Conservation (phyloP, 805 yeast species). For the Zygosaccharomyces bailii region DNA sequence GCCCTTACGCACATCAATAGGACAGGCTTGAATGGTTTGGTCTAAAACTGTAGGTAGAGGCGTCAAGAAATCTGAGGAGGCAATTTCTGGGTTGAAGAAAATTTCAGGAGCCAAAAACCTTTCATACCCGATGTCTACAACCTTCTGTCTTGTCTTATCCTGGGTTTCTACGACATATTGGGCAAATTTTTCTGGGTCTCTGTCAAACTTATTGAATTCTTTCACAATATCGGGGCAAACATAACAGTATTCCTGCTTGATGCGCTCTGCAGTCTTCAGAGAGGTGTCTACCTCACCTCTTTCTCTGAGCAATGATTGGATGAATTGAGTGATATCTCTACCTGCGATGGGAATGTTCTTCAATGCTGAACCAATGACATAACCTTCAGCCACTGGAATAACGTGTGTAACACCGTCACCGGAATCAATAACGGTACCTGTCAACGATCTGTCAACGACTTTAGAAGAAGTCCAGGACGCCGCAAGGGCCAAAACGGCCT, state of each 20-base stretch:
- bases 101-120: slow-evolving; percentile 98
- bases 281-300: slow-evolving; percentile 95
- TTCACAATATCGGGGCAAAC: slow-evolving; percentile 97
- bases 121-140: slow-evolving; percentile 95
- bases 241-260: slow-evolving; percentile 94
- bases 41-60: slow-evolving; percentile 97
- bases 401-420: slow-evolving; percentile 99
- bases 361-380: slow-evolving; percentile 95
- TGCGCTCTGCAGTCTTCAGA: slow-evolving; percentile 91
- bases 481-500: slow-evolving; percentile 96
- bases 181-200: slow-evolving; percentile 90
- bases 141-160: slow-evolving; percentile 55
- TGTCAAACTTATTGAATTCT: slow-evolving; percentile 91
- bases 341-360: slow-evolving; percentile 98
- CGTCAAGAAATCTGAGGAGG: slow-evolving; percentile 89
- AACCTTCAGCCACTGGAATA: slow-evolving; percentile 98
- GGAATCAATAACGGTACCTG: slow-evolving; percentile 97
- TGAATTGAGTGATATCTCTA: slow-evolving; percentile 91
- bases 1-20: slow-evolving; percentile 97
- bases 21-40: slow-evolving; percentile 89
- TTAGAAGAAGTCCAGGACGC: slow-evolving; percentile 98
- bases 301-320: slow-evolving; percentile 90
- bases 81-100: slow-evolving; percentile 96
- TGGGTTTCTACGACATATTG: slow-evolving; percentile 85
- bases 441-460: slow-evolving; percentile 88